A percentile compares a stretch with the other conserved stretches of the same genome.
These are phyloP conservation scores for Nannochloropsis salina DNA, from an alignment of 108 stramenopile genomes.

Conservation along the genomic window DNA sequence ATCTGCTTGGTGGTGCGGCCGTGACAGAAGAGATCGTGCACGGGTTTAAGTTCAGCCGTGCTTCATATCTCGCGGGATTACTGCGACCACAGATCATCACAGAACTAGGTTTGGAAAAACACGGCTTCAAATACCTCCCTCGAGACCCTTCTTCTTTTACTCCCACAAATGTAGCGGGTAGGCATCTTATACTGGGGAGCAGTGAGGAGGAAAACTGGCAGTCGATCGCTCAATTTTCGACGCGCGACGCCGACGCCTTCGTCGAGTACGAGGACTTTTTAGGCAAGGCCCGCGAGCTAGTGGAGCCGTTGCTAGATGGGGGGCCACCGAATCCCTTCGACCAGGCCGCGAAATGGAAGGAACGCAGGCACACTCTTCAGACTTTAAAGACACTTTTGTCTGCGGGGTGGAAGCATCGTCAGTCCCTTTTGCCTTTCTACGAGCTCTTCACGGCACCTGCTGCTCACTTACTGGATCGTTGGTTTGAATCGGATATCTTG, in stretches of 20 bases:
- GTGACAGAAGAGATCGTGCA: conserved; percentile 51
- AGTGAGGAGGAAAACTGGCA: background rate
- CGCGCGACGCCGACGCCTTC: conserved; percentile 39
- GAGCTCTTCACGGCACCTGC: conserved; percentile 50
- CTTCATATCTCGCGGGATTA: conserved; percentile 49
- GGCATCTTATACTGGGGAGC: conserved; percentile 31
- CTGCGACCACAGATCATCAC: conserved; percentile 44
- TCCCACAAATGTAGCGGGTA: conserved; percentile 25
- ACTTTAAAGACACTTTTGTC: background rate
- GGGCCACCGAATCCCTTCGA: conserved; percentile 24
- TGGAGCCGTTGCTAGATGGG: conserved; percentile 40
- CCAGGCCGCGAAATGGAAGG: background rate
- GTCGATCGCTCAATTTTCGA: conserved; percentile 43
- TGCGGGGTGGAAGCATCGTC: background rate
- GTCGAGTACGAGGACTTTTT: conserved; percentile 37
- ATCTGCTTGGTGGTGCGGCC: conserved; percentile 52
- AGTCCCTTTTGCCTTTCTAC: conserved; percentile 21
- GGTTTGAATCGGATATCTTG: conserved; percentile 51
- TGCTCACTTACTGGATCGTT: conserved; percentile 37
- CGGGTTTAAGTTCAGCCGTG: conserved; percentile 51
- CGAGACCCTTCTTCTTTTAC: conserved; percentile 44
- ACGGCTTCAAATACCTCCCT: conserved; percentile 34
- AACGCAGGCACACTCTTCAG: background rate
- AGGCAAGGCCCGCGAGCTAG: conserved; percentile 19
- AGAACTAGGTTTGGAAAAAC: conserved; percentile 39